A percentile compares a stretch with the other conserved stretches of the same genome.
Evolutionary conservation across 176 grass and related monocot species (phyloP).

Genomic region (Aegilops longissima): DNA sequence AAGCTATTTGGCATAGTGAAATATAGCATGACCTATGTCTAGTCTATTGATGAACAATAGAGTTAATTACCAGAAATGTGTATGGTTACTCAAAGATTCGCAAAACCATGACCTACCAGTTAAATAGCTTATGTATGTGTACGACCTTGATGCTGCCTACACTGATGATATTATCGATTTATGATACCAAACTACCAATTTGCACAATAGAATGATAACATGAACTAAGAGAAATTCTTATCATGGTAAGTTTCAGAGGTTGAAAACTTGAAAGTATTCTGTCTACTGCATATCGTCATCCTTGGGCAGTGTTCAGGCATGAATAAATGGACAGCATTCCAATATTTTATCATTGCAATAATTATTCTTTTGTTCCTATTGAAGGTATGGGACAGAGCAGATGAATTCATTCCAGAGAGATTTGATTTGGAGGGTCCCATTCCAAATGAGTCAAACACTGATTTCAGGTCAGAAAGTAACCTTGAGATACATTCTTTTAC

Average conservation of each 20-base stretch:
- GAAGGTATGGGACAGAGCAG: constrained; percentile 92
- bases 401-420: constrained; percentile 89
- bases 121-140: background rate
- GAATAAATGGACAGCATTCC: background rate
- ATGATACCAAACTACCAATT: background rate
- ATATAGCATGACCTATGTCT: constrained; percentile 17
- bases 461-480: constrained; percentile 65
- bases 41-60: background rate
- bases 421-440: constrained; percentile 88
- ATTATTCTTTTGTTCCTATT: constrained; percentile 14
- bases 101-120: background rate
- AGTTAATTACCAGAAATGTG: background rate
- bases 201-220: background rate
- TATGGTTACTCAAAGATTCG: background rate
- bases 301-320: background rate
- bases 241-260: background rate
- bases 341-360: constrained; percentile 9
- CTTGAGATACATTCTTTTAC: too few species aligned
- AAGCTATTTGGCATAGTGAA: background rate
- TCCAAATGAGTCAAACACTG: constrained; percentile 91
- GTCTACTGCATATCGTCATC: background rate
- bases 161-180: background rate
- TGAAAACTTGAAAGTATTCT: background rate
- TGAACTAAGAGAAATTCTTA: background rate
- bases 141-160: background rate